Percentiles rank a stretch among this genome's conserved stretches.
Evolutionary conservation across 2,329 filamentous ascomycete species (phyloP).

Genomic region (Aspergillus proliferans): DNA sequence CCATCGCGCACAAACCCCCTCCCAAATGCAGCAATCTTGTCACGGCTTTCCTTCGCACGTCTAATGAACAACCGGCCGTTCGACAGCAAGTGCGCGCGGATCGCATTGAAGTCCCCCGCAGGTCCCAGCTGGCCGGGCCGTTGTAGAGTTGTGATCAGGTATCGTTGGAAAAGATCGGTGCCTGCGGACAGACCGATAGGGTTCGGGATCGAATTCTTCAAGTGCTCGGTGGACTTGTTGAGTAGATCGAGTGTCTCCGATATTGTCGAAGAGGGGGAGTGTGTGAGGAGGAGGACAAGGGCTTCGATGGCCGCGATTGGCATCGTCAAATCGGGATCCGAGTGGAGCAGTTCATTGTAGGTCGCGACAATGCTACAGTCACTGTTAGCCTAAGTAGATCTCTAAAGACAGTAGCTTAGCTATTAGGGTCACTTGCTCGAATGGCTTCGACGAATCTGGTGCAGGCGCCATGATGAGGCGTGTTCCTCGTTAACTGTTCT

Average conservation of each 20-base stretch:
- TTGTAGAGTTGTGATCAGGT: slow-evolving; percentile 70
- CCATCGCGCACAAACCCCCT: slow-evolving; percentile 72
- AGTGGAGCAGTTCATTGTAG: slow-evolving; percentile 57
- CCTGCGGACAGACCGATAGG: slow-evolving; percentile 88
- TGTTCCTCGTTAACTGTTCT: neutral
- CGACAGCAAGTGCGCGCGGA: slow-evolving; percentile 73
- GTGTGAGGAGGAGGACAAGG: slow-evolving; percentile 76
- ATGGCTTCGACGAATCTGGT: slow-evolving; percentile 23
- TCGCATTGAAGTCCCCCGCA: slow-evolving; percentile 69
- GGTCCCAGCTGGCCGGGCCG: slow-evolving; percentile 46
- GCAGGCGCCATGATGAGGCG: slow-evolving; percentile 24
- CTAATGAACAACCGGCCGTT: slow-evolving; percentile 84
- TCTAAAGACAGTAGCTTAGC: neutral
- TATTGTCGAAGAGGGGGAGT: slow-evolving; percentile 75
- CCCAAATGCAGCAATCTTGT: slow-evolving; percentile 75
- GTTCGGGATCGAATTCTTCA: slow-evolving; percentile 76
- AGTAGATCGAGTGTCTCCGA: slow-evolving; percentile 89
- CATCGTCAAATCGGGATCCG: slow-evolving; percentile 84
- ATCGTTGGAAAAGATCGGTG: slow-evolving; percentile 91
- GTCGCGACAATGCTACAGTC: slow-evolving; percentile 53
- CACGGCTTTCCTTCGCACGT: slow-evolving; percentile 75
- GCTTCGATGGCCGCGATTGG: slow-evolving; percentile 91
- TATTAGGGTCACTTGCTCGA: slow-evolving; percentile 27
- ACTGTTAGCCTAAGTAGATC: slow-evolving; percentile 10
- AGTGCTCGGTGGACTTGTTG: slow-evolving; percentile 65